A percentile compares a stretch with the other conserved stretches of the same genome.
Conservation (phyloP, 768 basidiomycete genomes). For the Mycena floridula region DNA sequence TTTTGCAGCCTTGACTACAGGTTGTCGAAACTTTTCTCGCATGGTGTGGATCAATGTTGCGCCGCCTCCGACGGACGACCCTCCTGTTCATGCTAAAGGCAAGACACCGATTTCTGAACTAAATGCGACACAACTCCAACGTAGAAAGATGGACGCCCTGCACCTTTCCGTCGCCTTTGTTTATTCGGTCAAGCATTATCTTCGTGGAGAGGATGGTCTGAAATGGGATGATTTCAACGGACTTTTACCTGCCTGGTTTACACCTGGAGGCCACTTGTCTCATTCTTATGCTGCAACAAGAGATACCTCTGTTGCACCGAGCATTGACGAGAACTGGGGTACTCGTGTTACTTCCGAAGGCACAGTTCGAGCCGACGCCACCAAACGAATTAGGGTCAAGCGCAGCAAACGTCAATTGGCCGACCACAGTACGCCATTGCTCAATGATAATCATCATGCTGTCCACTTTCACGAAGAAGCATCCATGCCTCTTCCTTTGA, state of each 20-base stretch:
- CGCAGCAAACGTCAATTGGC: slow-evolving; percentile 56
- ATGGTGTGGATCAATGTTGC: slow-evolving; percentile 75
- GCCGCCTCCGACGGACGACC: slow-evolving; percentile 51
- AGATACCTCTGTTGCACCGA: slow-evolving; percentile 18
- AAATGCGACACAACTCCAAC: slow-evolving; percentile 47
- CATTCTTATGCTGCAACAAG: slow-evolving; percentile 38
- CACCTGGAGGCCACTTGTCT: slow-evolving; percentile 30
- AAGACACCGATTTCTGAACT: slow-evolving; percentile 42
- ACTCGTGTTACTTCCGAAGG: slow-evolving; percentile 25
- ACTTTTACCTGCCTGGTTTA: slow-evolving; percentile 60
- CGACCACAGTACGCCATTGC: slow-evolving; percentile 53
- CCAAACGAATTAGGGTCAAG: slow-evolving; percentile 65
- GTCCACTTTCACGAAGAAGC: slow-evolving; percentile 55
- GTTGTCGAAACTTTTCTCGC: slow-evolving; percentile 72
- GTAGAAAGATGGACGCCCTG: slow-evolving; percentile 64
- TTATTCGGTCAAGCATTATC: slow-evolving; percentile 75
- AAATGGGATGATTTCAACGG: slow-evolving; percentile 61
- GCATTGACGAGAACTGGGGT: slow-evolving; percentile 16
- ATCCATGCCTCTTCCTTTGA: slow-evolving; percentile 76
- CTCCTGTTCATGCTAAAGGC: slow-evolving; percentile 37
- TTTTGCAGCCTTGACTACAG: slow-evolving; percentile 65
- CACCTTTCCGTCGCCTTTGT: slow-evolving; percentile 67
- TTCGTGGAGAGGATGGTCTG: slow-evolving; percentile 78
- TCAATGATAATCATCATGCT: slow-evolving; percentile 46
- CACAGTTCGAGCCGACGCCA: slow-evolving; percentile 37